A percentile compares a stretch with the other conserved stretches of the same genome.
Evolutionary conservation across 2,329 filamentous ascomycete species (phyloP).

Genomic region (Teratosphaeria zuluensis): DNA sequence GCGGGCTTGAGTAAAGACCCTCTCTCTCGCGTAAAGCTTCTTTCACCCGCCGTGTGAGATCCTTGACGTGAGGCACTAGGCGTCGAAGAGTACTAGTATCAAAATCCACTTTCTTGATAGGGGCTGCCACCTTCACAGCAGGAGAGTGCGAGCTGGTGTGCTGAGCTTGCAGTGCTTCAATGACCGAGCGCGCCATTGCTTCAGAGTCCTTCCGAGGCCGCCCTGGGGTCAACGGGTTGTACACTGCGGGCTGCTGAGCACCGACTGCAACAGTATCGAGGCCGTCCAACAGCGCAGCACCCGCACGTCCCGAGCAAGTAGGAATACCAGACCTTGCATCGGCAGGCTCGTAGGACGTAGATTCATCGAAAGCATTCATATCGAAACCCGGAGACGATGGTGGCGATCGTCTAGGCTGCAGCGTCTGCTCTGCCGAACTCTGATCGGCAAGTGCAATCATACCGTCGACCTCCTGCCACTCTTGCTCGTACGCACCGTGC

Average conservation of each 20-base stretch:
- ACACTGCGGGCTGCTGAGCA: constrained; percentile 10
- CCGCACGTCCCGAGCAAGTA: neutral
- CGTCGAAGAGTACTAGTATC: constrained; percentile 55
- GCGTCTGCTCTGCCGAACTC: constrained; percentile 48
- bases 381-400: constrained; percentile 49
- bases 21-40: constrained; percentile 38
- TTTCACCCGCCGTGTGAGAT: constrained; percentile 39
- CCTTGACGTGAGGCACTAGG: constrained; percentile 47
- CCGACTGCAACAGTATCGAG: constrained; percentile 3
- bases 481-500: constrained; percentile 47
- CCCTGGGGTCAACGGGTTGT: constrained; percentile 14
- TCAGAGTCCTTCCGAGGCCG: constrained; percentile 47
- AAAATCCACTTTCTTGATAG: constrained; percentile 51
- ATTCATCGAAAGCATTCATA: constrained; percentile 48
- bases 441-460: constrained; percentile 75
- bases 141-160: constrained; percentile 18
- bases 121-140: constrained; percentile 19
- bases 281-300: neutral
- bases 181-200: constrained; percentile 51
- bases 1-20: constrained; percentile 37
- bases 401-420: constrained; percentile 42
- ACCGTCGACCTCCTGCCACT: constrained; percentile 76
- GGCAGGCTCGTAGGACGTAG: neutral
- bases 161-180: constrained; percentile 46
- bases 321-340: neutral